Evolutionary conservation across 129 eudicot genomes (phyloP).

Genomic region (Flaveria linearis): DNA sequence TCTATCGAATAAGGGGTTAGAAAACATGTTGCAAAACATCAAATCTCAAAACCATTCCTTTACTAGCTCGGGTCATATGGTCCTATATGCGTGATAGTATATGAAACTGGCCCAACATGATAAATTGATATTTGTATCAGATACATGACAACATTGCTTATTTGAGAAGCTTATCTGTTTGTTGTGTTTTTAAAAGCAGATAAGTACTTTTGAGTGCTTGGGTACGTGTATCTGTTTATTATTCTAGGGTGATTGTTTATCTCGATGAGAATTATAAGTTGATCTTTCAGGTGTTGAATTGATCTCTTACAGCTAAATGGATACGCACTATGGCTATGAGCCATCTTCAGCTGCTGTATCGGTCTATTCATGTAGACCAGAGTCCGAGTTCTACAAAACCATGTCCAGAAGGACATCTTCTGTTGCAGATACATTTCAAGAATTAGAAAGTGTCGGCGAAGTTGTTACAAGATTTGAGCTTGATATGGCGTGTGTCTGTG

Average conservation of each 20-base stretch:
- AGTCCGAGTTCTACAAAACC: conserved; percentile 39
- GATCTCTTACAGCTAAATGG: conserved; percentile 32
- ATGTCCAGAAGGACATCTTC: conserved; percentile 54
- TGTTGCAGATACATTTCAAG: conserved; percentile 47
- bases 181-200: background rate
- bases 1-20: too few relatives aligned
- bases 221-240: background rate
- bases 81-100: background rate
- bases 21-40: too few relatives aligned
- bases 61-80: background rate
- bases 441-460: conserved; percentile 54
- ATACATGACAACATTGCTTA: background rate
- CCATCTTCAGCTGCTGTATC: conserved; percentile 48
- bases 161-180: too few relatives aligned
- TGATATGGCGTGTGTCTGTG: conserved; percentile 68
- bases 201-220: background rate
- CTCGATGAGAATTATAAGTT: background rate
- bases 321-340: conserved; percentile 32
- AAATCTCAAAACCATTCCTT: background rate
- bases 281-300: conserved; percentile 30
- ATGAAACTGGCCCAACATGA: background rate
- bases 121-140: background rate
- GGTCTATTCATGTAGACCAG: conserved; percentile 48
- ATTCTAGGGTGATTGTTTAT: too few relatives aligned
- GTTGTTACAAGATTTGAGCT: conserved; percentile 62